phyloP scores from a whole-genome alignment of 208 protist genomes.

The Trichomonas tenax region DNA sequence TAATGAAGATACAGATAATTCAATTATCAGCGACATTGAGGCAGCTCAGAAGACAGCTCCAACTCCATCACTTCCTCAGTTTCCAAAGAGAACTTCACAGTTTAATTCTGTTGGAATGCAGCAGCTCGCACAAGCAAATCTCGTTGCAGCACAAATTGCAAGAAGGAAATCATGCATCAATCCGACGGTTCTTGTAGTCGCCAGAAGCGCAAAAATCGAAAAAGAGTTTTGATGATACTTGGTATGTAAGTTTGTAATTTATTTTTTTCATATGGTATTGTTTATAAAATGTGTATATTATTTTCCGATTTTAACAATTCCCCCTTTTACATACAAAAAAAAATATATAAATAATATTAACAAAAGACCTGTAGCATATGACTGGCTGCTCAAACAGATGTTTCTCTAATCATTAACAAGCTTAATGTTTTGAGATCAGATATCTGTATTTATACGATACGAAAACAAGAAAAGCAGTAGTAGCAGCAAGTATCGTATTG shows the following conservation, averaged over 20 bases:
- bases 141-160: not conserved
- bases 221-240: not conserved
- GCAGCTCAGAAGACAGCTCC: not conserved
- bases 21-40: not conserved
- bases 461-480: not conserved
- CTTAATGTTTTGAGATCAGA: too few species aligned
- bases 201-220: not conserved
- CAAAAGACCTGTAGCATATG: too few species aligned
- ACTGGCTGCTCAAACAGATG: too few species aligned
- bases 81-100: not conserved
- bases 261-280: too few species aligned
- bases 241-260: too few species aligned
- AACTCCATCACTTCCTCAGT: not conserved
- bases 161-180: not conserved
- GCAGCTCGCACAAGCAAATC: not conserved
- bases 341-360: too few species aligned
- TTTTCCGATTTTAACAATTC: too few species aligned
- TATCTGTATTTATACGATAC: not conserved
- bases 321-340: too few species aligned
- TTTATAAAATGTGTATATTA: too few species aligned
- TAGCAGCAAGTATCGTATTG: not conserved
- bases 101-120: not conserved
- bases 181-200: not conserved
- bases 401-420: too few species aligned
- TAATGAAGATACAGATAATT: not conserved